phyloP scores from a whole-genome alignment of 768 basidiomycete genomes.

The Phylloporus sp. region DNA sequence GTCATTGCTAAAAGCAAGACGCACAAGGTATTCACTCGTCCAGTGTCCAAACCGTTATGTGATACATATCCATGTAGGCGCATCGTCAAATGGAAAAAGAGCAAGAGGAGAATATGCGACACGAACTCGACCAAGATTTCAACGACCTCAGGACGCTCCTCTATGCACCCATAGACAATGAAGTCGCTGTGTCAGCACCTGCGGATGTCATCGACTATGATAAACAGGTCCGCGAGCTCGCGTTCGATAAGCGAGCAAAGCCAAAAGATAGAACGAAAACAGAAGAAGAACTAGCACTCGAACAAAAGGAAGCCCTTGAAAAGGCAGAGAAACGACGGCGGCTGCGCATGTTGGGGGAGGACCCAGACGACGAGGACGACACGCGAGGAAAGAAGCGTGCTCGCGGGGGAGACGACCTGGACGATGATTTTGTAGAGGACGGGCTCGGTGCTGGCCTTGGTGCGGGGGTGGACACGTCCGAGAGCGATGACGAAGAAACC shows the following conservation, averaged over 20 bases:
- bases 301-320: conserved; percentile 83
- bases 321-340: conserved; percentile 77
- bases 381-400: conserved; percentile 45
- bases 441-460: conserved; percentile 36
- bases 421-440: conserved; percentile 72
- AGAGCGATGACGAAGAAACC: conserved; percentile 32
- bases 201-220: conserved; percentile 70
- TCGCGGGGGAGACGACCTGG: conserved; percentile 82
- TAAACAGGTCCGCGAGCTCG: conserved; percentile 85
- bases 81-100: conserved; percentile 87
- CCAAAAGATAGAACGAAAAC: conserved; percentile 96
- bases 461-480: conserved; percentile 38
- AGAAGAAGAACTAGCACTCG: conserved; percentile 87
- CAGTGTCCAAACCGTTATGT: background rate
- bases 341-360: conserved; percentile 82
- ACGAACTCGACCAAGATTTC: conserved; percentile 86
- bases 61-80: conserved; percentile 46
- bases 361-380: conserved; percentile 64
- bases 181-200: conserved; percentile 5
- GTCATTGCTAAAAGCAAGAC: conserved; percentile 97
- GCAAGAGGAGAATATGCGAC: conserved; percentile 78
- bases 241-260: conserved; percentile 89
- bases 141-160: conserved; percentile 75
- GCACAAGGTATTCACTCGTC: conserved; percentile 63
- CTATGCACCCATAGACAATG: conserved; percentile 44